phyloP scores from a whole-genome alignment of 371 early-diverging fungal species.

The Blakeslea trispora region DNA sequence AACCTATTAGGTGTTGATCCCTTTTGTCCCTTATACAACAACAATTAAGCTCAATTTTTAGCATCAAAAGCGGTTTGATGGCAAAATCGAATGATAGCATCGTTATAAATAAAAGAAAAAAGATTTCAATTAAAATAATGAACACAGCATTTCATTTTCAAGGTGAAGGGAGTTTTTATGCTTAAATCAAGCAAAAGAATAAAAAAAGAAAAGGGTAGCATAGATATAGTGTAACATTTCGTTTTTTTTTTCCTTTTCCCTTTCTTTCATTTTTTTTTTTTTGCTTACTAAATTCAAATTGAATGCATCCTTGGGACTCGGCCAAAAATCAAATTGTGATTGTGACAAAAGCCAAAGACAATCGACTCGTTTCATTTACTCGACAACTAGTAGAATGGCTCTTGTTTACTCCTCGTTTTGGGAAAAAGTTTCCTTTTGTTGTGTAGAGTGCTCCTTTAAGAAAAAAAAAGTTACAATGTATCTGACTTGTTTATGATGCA shows the following conservation, averaged over 20 bases:
- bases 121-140: too few relatives aligned
- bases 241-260: too few relatives aligned
- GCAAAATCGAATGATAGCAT: too few relatives aligned
- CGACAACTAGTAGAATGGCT: conserved; percentile 80
- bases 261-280: background rate
- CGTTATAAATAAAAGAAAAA: too few relatives aligned
- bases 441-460: conserved; percentile 51
- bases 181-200: too few relatives aligned
- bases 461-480: background rate
- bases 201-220: too few relatives aligned
- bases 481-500: background rate
- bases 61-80: too few relatives aligned
- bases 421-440: conserved; percentile 57
- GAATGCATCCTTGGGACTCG: conserved; percentile 25
- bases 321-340: conserved; percentile 68
- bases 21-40: too few relatives aligned
- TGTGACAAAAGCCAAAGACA: conserved; percentile 86
- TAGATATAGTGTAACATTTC: background rate
- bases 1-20: too few relatives aligned
- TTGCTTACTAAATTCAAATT: background rate
- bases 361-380: conserved; percentile 69
- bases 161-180: too few relatives aligned
- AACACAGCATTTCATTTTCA: too few relatives aligned
- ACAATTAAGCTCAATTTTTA: too few relatives aligned
- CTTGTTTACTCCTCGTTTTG: conserved; percentile 51